Percentiles rank a stretch among this genome's conserved stretches.
These are phyloP conservation scores for Mycena galopus DNA, from an alignment of 768 basidiomycete species.

Conservation along the genomic window DNA sequence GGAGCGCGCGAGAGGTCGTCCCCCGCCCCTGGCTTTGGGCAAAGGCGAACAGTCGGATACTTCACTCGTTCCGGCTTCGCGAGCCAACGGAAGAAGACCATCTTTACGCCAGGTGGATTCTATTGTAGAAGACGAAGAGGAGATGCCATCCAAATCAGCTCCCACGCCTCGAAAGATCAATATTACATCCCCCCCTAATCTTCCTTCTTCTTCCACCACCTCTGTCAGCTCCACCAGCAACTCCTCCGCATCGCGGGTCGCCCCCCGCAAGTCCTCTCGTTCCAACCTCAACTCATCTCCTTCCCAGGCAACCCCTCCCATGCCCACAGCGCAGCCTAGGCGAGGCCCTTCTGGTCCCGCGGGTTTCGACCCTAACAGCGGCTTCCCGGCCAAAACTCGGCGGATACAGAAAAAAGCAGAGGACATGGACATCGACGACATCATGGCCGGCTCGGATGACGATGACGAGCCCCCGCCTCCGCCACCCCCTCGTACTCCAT, in stretches of 20 bases:
- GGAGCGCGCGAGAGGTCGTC: constrained; percentile 59
- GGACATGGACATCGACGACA: constrained; percentile 80
- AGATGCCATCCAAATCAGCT: constrained; percentile 49
- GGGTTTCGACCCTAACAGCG: constrained; percentile 41
- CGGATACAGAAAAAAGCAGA: constrained; percentile 70
- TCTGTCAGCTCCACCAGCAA: constrained; percentile 36
- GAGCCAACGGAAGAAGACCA: constrained; percentile 53
- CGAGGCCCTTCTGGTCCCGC: constrained; percentile 41
- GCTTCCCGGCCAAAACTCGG: constrained; percentile 63
- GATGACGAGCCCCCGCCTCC: constrained; percentile 53
- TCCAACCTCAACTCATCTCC: constrained; percentile 41
- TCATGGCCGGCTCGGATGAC: constrained; percentile 79
- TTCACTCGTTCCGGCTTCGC: constrained; percentile 47
- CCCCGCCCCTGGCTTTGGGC: constrained; percentile 48
- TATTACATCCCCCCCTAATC: constrained; percentile 56
- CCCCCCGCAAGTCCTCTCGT: constrained; percentile 44
- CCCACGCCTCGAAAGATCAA: constrained; percentile 51
- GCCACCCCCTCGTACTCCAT: constrained; percentile 39
- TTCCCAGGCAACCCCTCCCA: constrained; percentile 40
- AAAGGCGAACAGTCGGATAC: constrained; percentile 49
- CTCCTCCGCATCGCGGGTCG: constrained; percentile 42
- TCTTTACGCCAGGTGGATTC: constrained; percentile 72
- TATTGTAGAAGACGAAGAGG: constrained; percentile 77
- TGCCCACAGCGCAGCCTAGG: constrained; percentile 40
- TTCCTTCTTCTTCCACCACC: constrained; percentile 49